phyloP scores from a whole-genome alignment of 2,329 filamentous ascomycete genomes.

The Myotisia sp. region DNA sequence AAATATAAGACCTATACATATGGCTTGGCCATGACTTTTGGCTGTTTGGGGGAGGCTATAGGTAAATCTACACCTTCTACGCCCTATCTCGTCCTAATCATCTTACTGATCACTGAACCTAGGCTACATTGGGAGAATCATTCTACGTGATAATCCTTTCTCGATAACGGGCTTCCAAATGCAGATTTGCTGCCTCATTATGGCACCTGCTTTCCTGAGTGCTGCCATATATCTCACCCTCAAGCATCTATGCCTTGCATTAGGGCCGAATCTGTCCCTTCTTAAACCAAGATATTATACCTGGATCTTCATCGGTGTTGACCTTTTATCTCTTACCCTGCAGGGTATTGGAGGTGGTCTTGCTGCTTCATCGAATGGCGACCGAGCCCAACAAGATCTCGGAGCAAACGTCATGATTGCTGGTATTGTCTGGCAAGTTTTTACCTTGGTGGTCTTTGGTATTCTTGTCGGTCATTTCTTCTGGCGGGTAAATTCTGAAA shows the following conservation, averaged over 20 bases:
- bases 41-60: slow-evolving; percentile 33
- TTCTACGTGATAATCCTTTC: slow-evolving; percentile 42
- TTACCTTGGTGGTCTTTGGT: slow-evolving; percentile 31
- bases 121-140: slow-evolving; percentile 43
- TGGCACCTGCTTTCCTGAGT: slow-evolving; percentile 43
- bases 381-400: slow-evolving; percentile 26
- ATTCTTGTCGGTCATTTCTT: slow-evolving; percentile 32
- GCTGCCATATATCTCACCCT: slow-evolving; percentile 44
- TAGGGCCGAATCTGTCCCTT: slow-evolving; percentile 37
- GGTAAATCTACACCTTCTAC: not conserved
- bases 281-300: slow-evolving; percentile 40
- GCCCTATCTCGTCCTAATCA: not conserved
- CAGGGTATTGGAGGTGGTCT: slow-evolving; percentile 46
- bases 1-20: slow-evolving; percentile 44
- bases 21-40: slow-evolving; percentile 35
- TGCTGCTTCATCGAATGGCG: slow-evolving; percentile 35
- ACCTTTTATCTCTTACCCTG: slow-evolving; percentile 42
- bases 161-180: slow-evolving; percentile 36
- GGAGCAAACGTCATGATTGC: slow-evolving; percentile 45
- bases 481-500: slow-evolving; percentile 19
- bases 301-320: slow-evolving; percentile 45
- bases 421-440: slow-evolving; percentile 44
- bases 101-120: slow-evolving; percentile 18
- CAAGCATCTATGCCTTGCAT: slow-evolving; percentile 42
- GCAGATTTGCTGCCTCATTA: slow-evolving; percentile 42